Conservation (phyloP, 495 filamentous ascomycete genomes). For the Copromyces sp. region DNA sequence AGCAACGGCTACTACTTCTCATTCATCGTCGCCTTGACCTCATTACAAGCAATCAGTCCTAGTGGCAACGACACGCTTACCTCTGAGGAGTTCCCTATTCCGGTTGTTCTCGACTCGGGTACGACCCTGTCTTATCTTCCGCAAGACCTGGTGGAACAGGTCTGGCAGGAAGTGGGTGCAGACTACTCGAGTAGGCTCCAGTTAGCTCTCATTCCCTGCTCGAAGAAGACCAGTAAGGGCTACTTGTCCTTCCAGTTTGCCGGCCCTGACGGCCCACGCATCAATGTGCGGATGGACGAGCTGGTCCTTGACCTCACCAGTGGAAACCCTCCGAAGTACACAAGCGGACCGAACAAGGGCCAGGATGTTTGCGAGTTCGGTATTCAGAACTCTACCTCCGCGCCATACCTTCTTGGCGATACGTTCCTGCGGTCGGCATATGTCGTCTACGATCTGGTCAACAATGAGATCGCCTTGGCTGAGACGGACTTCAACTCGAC, state of each 20-base stretch:
- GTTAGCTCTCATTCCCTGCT: conserved; percentile 61
- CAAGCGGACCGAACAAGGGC: conserved; percentile 39
- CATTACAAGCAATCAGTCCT: conserved; percentile 32
- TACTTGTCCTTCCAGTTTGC: conserved; percentile 67
- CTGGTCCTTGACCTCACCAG: conserved; percentile 54
- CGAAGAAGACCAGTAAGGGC: conserved; percentile 46
- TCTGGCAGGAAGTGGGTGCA: conserved; percentile 64
- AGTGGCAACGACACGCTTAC: conserved; percentile 41
- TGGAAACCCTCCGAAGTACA: conserved; percentile 38
- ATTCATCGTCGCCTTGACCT: conserved; percentile 68
- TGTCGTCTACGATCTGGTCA: conserved; percentile 85
- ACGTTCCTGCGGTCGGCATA: conserved; percentile 91
- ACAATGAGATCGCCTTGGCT: conserved; percentile 80
- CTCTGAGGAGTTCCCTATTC: conserved; percentile 43
- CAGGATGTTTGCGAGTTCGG: conserved; percentile 60
- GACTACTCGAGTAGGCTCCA: conserved; percentile 35
- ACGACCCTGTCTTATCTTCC: conserved; percentile 82
- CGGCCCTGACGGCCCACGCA: conserved; percentile 47
- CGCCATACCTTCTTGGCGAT: conserved; percentile 71
- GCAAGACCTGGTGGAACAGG: conserved; percentile 47
- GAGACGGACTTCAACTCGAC: conserved; percentile 81
- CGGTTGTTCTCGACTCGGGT: conserved; percentile 81
- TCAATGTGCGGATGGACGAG: conserved; percentile 67
- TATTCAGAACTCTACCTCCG: conserved; percentile 55
- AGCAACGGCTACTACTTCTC: conserved; percentile 39